Evolutionary conservation across 73 alveolate species (phyloP).

Genomic region (Vitrella brassicaformis): DNA sequence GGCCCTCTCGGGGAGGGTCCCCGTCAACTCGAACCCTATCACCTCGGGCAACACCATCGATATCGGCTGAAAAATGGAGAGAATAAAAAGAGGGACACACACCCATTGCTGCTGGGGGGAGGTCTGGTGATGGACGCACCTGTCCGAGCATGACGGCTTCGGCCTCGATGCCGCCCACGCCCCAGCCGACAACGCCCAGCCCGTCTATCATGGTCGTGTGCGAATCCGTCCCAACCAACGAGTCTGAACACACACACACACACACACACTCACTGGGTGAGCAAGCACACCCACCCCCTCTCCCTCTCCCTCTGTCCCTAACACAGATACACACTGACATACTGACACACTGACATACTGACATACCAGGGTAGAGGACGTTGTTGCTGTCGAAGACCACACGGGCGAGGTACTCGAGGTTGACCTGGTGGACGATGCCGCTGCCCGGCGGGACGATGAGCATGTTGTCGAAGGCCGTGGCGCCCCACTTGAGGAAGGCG

Average conservation of each 20-base stretch:
- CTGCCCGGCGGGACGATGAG: conserved; percentile 79
- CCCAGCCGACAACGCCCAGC: conserved; percentile 83
- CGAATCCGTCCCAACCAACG: conserved; percentile 78
- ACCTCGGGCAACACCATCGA: conserved; percentile 80
- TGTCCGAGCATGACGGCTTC: conserved; percentile 84
- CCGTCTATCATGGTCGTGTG: conserved; percentile 85
- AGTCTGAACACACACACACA: conserved; percentile 58
- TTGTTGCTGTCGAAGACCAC: conserved; percentile 55
- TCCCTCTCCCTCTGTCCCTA: too few species aligned
- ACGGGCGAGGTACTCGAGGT: conserved; percentile 75
- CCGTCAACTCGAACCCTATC: conserved; percentile 67
- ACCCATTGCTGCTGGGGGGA: too few species aligned
- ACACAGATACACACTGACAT: too few species aligned
- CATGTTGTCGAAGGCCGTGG: conserved; percentile 68
- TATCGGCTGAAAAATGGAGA: too few species aligned
- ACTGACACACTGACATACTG: too few species aligned
- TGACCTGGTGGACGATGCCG: conserved; percentile 53
- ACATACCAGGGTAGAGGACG: too few species aligned
- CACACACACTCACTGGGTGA: too few species aligned
- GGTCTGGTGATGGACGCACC: too few species aligned
- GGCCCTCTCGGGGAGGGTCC: conserved; percentile 47
- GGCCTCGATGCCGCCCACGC: conserved; percentile 85
- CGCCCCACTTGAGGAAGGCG: conserved; percentile 82
- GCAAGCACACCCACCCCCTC: too few species aligned
- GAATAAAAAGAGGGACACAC: too few species aligned